phyloP scores from a whole-genome alignment of 139 green algal genomes.

The Micractinium conductrix region DNA sequence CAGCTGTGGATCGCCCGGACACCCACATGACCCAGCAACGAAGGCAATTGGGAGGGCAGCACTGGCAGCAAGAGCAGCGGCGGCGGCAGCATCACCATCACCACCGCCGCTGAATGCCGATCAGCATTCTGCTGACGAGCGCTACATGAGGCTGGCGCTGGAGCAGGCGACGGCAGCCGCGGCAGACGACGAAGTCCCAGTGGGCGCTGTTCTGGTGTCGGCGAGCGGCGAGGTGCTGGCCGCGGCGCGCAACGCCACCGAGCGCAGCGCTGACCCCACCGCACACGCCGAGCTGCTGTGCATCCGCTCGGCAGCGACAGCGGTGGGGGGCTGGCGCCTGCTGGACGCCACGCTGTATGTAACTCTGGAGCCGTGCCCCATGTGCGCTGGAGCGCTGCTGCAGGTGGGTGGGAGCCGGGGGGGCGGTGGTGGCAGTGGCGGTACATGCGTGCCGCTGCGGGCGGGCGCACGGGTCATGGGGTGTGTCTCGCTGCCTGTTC shows the following conservation, averaged over 20 bases:
- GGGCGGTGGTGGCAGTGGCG: too few species aligned
- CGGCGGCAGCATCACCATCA: too few species aligned
- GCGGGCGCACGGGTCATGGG: too few species aligned
- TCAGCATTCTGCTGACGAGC: too few species aligned
- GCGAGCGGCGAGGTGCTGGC: constrained; percentile 56
- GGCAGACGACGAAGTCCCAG: constrained; percentile 76
- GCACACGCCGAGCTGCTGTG: constrained; percentile 90
- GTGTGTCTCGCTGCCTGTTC: too few species aligned
- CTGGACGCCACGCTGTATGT: constrained; percentile 87
- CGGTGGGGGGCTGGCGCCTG: constrained; percentile 70
- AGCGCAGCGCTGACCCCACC: constrained; percentile 67
- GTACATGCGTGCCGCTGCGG: too few species aligned
- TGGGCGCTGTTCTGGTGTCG: constrained; percentile 83
- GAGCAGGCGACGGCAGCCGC: constrained; percentile 37
- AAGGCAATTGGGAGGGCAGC: too few species aligned
- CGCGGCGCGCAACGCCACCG: constrained; percentile 65
- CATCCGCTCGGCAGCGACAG: constrained; percentile 60
- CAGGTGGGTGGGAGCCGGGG: background rate
- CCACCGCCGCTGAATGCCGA: too few species aligned
- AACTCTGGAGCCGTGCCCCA: constrained; percentile 94
- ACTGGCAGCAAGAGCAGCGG: too few species aligned
- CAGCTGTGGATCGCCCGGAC: too few species aligned
- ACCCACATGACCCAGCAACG: too few species aligned
- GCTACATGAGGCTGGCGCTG: constrained; percentile 49
- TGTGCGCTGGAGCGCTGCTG: constrained; percentile 94